Evolutionary conservation across 1,139 yeast species (phyloP).

Genomic region (Hemisphaericaspora lyxosophila): DNA sequence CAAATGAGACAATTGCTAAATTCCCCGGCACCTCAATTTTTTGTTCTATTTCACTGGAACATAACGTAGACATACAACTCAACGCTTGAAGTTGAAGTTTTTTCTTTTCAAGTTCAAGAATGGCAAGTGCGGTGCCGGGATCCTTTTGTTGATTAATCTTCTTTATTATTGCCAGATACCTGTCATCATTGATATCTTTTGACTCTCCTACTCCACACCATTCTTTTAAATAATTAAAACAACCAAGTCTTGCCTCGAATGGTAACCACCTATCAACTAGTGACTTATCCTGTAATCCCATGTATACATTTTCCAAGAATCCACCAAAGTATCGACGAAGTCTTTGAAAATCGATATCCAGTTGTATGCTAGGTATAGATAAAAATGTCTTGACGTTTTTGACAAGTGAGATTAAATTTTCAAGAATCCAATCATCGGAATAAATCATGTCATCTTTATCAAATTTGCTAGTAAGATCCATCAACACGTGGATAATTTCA

Average conservation of each 20-base stretch:
- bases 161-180: constrained; percentile 64
- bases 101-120: constrained; percentile 78
- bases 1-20: constrained; percentile 61
- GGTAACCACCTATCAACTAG: constrained; percentile 60
- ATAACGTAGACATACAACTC: constrained; percentile 80
- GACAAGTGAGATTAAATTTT: constrained; percentile 61
- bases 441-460: constrained; percentile 51
- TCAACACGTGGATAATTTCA: constrained; percentile 76
- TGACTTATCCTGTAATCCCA: constrained; percentile 42
- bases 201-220: constrained; percentile 93
- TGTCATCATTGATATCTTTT: constrained; percentile 57
- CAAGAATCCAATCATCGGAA: constrained; percentile 69
- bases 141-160: constrained; percentile 46
- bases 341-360: constrained; percentile 70
- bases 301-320: constrained; percentile 66
- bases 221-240: constrained; percentile 78
- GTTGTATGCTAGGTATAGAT: constrained; percentile 58
- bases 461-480: constrained; percentile 67
- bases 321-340: constrained; percentile 81
- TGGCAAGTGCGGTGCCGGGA: constrained; percentile 60
- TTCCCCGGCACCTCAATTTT: constrained; percentile 45
- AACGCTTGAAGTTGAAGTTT: constrained; percentile 71
- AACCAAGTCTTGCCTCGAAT: constrained; percentile 80
- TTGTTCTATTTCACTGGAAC: constrained; percentile 64
- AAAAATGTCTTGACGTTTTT: constrained; percentile 66